Conservation (phyloP, 768 basidiomycete species). For the Psilocybe sp. region DNA sequence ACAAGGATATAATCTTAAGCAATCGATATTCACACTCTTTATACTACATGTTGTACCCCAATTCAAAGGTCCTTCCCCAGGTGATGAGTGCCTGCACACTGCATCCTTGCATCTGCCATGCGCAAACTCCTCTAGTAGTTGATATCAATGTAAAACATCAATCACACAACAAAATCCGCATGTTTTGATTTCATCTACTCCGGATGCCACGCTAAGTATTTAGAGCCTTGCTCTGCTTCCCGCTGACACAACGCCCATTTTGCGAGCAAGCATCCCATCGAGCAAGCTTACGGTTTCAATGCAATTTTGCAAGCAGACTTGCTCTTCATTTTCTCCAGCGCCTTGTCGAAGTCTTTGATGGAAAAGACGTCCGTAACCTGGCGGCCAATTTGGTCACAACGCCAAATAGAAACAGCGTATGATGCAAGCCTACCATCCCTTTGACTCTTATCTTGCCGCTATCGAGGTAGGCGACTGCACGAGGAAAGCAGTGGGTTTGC, state of each 20-base stretch:
- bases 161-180: no score
- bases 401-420: neutral
- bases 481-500: slow-evolving; percentile 86
- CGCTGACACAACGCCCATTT: neutral
- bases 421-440: slow-evolving; percentile 51
- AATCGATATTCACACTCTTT: no score
- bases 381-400: neutral
- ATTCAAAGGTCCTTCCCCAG: no score
- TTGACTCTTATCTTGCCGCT: slow-evolving; percentile 79
- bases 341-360: slow-evolving; percentile 66
- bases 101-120: no score
- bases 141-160: no score
- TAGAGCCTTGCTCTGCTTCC: neutral
- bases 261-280: neutral
- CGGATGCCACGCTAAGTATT: neutral
- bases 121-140: no score
- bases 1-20: no score
- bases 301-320: slow-evolving; percentile 60
- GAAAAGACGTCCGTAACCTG: slow-evolving; percentile 51
- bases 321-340: slow-evolving; percentile 71
- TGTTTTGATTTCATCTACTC: no score
- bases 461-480: slow-evolving; percentile 86
- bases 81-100: no score
- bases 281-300: slow-evolving; percentile 44
- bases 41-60: no score